Evolutionary conservation across 352 stramenopile species (phyloP), one percentile per base, ranked within the genome.

Genomic region (Globisporangium recalcitrans): DNA sequence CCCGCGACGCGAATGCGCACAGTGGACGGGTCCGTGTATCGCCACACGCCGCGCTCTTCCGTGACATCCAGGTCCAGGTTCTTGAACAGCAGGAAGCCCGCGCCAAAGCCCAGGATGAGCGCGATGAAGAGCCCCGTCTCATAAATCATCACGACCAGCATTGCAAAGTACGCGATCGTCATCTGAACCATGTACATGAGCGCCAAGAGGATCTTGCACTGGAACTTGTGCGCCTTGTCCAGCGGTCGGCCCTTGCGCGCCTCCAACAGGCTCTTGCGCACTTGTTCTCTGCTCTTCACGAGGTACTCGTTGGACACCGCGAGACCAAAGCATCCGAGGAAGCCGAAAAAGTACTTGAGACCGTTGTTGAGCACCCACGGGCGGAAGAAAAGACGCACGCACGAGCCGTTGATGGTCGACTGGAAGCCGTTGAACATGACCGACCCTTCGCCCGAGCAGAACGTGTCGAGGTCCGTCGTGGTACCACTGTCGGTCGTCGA

Each of bases 401-500:
- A 93, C 40, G 78, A 82, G 40, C 78, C 82, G 67, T 87, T 73
- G 53, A 88, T 84, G 16, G 80, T 82, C 60, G 75, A 78, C 65
- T 89, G 80, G 67, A 93, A 93, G 38, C 84, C 84, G 56, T 90
- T 89, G 58, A 91, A 90, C 84, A 93, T 93, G 47, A 88, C 79
- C 4, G 83, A 87, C 22, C 81, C 81, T 66, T 82, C 74, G 58
- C 79, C 81, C 26, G 77, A 73, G 61, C 81, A 90, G 44, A 90
- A 90, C 21, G 64, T 53, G 40, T 69, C 48, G 26, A 52, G 47
- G 6, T 68, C 65, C 10, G 67, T 69, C 9, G 52, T 58, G 21
- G 57, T 68, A 14, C 9, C 42, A 5, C 57, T 69, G n/a, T 52
- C 32, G 1, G 63, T 36, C 13, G 54, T 19, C 14, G 68, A 63